A percentile compares a stretch with the other conserved stretches of the same genome.
phyloP scores from a whole-genome alignment of 164 flowering plant genomes.

The Liquidambar formosana region DNA sequence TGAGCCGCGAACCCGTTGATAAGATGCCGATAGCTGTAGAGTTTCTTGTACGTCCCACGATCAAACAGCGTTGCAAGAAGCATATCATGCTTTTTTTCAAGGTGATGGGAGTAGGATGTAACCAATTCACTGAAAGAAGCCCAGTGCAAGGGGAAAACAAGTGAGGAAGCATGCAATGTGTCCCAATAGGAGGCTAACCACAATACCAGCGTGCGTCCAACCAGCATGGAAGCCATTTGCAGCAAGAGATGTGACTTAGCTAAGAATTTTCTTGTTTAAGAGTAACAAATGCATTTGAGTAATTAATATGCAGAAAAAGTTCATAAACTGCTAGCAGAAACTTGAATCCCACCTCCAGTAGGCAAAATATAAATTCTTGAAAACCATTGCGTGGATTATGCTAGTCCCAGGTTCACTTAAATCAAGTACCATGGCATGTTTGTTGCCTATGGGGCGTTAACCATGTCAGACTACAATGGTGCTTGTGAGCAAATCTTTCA shows the following conservation, averaged over 20 bases:
- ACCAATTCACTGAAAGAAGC: constrained; percentile 67
- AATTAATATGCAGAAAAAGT: too few species aligned
- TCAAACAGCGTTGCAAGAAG: constrained; percentile 84
- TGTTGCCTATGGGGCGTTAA: too few species aligned
- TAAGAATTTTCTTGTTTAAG: not conserved
- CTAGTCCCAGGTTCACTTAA: too few species aligned
- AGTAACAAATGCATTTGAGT: too few species aligned
- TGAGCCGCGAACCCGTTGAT: constrained; percentile 93
- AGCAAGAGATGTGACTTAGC: not conserved
- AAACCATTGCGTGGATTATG: too few species aligned
- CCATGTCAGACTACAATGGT: too few species aligned
- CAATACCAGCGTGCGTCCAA: not conserved
- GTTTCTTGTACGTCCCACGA: constrained; percentile 70
- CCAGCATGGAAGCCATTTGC: not conserved
- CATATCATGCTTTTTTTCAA: constrained; percentile 88
- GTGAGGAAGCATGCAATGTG: not conserved
- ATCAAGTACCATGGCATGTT: too few species aligned
- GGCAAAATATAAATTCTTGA: too few species aligned
- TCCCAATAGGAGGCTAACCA: too few species aligned
- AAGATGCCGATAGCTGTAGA: constrained; percentile 93
- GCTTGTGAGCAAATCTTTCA: too few species aligned
- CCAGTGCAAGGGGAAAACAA: not conserved
- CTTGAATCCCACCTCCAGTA: too few species aligned
- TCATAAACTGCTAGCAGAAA: too few species aligned
- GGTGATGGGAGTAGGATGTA: constrained; percentile 71